These are phyloP conservation scores for Phlebiopsis gigantea DNA, from an alignment of 768 basidiomycete species.

Conservation along the genomic window DNA sequence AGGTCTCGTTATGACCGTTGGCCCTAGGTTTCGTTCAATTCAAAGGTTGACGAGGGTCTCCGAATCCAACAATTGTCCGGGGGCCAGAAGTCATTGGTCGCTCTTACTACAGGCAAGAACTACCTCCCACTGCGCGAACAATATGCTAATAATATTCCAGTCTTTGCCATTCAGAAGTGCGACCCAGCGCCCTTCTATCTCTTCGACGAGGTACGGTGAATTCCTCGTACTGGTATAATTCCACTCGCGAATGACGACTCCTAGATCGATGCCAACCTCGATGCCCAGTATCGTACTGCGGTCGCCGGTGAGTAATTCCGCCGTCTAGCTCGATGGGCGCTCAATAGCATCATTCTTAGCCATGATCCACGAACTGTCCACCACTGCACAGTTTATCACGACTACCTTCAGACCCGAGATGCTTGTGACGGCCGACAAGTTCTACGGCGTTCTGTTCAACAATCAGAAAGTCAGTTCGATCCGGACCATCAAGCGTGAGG, in stretches of 20 bases:
- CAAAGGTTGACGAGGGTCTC: slow-evolving; percentile 93
- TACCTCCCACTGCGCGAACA: neutral
- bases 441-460: slow-evolving; percentile 95
- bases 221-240: neutral
- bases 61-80: slow-evolving; percentile 96
- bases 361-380: slow-evolving; percentile 91
- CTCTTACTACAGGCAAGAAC: slow-evolving; percentile 77
- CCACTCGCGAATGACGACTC: slow-evolving; percentile 21
- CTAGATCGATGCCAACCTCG: slow-evolving; percentile 94
- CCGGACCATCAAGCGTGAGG: slow-evolving; percentile 78
- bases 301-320: slow-evolving; percentile 68
- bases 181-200: slow-evolving; percentile 99
- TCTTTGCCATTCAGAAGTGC: slow-evolving; percentile 98
- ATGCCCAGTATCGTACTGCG: slow-evolving; percentile 95
- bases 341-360: slow-evolving; percentile 32
- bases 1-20: slow-evolving; percentile 30
- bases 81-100: slow-evolving; percentile 96
- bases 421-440: slow-evolving; percentile 92
- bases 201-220: slow-evolving; percentile 73
- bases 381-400: slow-evolving; percentile 92
- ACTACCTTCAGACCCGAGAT: slow-evolving; percentile 99
- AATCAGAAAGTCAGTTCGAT: slow-evolving; percentile 94
- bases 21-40: slow-evolving; percentile 85
- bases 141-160: slow-evolving; percentile 32
- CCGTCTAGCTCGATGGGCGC: neutral